Percentiles rank a stretch among this genome's conserved stretches.
Conservation (phyloP, 768 basidiomycete genomes). For the Hericium coralloides region DNA sequence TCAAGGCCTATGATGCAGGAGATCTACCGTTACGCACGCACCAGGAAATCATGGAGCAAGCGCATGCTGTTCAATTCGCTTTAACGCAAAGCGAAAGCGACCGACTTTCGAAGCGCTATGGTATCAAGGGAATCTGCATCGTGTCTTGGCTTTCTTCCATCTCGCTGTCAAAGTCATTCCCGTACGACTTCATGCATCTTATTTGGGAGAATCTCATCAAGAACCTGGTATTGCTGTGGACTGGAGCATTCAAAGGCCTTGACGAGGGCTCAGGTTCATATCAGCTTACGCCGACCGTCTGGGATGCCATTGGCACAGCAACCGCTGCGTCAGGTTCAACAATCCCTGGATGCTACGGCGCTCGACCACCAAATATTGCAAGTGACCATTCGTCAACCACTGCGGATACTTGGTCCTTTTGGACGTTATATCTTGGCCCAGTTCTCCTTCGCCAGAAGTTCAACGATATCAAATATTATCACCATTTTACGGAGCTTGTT, state of each 20-base stretch:
- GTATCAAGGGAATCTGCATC: slow-evolving; percentile 27
- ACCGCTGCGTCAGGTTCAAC: slow-evolving; percentile 21
- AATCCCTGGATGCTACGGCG: slow-evolving; percentile 31
- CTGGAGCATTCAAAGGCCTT: slow-evolving; percentile 31
- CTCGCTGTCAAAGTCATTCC: slow-evolving; percentile 30
- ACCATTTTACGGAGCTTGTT: slow-evolving; percentile 33
- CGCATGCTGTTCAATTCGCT: slow-evolving; percentile 19
- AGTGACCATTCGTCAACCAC: slow-evolving; percentile 20
- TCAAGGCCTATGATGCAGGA: slow-evolving; percentile 15
- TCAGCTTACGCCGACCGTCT: slow-evolving; percentile 21
- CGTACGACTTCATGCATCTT: slow-evolving; percentile 43
- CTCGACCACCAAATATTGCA: slow-evolving; percentile 25
- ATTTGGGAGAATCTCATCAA: slow-evolving; percentile 35
- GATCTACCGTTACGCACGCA: slow-evolving; percentile 29
- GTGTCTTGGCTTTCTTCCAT: slow-evolving; percentile 25
- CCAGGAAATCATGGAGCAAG: slow-evolving; percentile 19
- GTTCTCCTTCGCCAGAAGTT: slow-evolving; percentile 28
- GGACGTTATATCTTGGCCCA: slow-evolving; percentile 31
- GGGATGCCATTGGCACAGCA: slow-evolving; percentile 32
- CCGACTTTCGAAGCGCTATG: slow-evolving; percentile 19
- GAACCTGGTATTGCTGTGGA: slow-evolving; percentile 34
- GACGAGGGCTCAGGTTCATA: slow-evolving; percentile 23
- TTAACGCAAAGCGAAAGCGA: slow-evolving; percentile 14
- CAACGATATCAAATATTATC: slow-evolving; percentile 24
- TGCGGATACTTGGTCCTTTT: slow-evolving; percentile 33